phyloP scores from a whole-genome alignment of 176 grass and related monocot species.

The Oryza punctata region DNA sequence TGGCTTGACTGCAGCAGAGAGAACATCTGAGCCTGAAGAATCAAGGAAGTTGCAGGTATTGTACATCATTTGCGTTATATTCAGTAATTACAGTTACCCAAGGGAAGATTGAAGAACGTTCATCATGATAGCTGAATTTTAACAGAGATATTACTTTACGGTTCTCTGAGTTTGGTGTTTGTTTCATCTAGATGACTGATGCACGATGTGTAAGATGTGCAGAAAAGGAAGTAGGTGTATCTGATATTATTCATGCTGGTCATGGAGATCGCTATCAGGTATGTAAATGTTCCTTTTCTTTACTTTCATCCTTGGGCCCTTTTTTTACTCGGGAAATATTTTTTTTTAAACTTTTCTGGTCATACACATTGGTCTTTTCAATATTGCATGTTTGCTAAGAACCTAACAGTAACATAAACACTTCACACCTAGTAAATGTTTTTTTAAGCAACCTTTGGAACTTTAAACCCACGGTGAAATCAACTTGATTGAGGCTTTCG shows the following conservation, averaged over 20 bases:
- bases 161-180: slow-evolving; percentile 29
- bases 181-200: slow-evolving; percentile 86
- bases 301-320: neutral
- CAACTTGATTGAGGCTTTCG: neutral
- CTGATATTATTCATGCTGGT: slow-evolving; percentile 78
- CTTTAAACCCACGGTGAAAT: neutral
- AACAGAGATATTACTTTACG: neutral
- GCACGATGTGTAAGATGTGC: slow-evolving; percentile 70
- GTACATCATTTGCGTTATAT: slow-evolving; percentile 20
- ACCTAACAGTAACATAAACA: slow-evolving; percentile 8
- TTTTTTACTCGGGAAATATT: neutral
- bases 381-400: neutral
- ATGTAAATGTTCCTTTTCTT: neutral
- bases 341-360: slow-evolving; percentile 4
- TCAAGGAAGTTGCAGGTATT: slow-evolving; percentile 73
- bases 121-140: neutral
- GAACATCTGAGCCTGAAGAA: slow-evolving; percentile 83
- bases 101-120: slow-evolving; percentile 10
- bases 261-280: slow-evolving; percentile 98
- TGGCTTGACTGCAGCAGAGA: slow-evolving; percentile 78
- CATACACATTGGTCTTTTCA: neutral
- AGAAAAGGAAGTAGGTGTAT: slow-evolving; percentile 85
- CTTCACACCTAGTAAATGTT: neutral
- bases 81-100: slow-evolving; percentile 21
- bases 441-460: neutral